A percentile compares a stretch with the other conserved stretches of the same genome.
Evolutionary conservation across 1,139 yeast genomes (phyloP).

Genomic region (Pichia sp.): DNA sequence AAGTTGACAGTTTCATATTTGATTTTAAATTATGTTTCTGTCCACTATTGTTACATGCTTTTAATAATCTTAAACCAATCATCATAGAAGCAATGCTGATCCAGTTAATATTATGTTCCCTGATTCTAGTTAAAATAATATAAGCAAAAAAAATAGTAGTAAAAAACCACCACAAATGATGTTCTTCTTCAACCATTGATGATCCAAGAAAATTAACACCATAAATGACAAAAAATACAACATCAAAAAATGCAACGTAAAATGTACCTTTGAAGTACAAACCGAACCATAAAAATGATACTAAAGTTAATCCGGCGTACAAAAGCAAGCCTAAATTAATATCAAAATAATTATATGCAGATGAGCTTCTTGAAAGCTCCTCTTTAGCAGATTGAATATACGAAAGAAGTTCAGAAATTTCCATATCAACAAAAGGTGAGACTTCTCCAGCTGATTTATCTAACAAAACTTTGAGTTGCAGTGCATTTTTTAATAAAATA

Average conservation of each 20-base stretch:
- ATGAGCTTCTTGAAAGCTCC: constrained; percentile 57
- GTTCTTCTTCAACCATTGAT: constrained; percentile 94
- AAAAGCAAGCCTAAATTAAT: constrained; percentile 45
- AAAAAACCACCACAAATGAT: constrained; percentile 92
- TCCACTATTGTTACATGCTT: constrained; percentile 89
- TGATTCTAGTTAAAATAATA: constrained; percentile 12
- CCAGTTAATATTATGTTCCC: constrained; percentile 1
- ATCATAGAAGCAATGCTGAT: constrained; percentile 25
- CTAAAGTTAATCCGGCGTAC: constrained; percentile 29
- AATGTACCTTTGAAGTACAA: constrained; percentile 10
- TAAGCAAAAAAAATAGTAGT: constrained; percentile 31
- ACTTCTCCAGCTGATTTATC: constrained; percentile 23
- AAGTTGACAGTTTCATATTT: constrained; percentile 25
- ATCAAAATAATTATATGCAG: constrained; percentile 58
- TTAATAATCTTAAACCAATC: constrained; percentile 49
- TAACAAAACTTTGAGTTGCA: constrained; percentile 44
- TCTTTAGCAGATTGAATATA: constrained; percentile 49
- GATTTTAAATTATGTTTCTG: constrained; percentile 59
- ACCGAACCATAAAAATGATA: constrained; percentile 22
- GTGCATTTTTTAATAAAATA: constrained; percentile 52
- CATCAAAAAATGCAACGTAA: constrained; percentile 26
- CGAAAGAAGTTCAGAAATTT: constrained; percentile 30
- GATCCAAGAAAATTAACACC: constrained; percentile 74
- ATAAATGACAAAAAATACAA: constrained; percentile 38
- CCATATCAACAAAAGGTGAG: constrained; percentile 16